Base-by-base conservation (phyloP, 2,329 filamentous ascomycete genomes). In the Emergomyces africanus region DNA sequence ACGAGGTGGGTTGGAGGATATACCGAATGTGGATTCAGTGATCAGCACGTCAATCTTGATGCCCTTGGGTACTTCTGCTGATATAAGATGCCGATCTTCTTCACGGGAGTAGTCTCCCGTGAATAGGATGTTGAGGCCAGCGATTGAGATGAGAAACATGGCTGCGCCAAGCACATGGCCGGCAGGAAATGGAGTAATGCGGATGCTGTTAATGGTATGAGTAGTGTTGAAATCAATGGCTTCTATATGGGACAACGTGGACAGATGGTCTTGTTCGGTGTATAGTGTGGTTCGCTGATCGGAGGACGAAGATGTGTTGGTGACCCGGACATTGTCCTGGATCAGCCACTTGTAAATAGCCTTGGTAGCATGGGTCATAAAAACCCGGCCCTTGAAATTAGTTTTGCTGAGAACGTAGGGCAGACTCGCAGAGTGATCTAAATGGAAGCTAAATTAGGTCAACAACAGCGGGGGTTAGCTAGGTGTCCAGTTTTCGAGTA, bases 321-420 rank as follows among this genome's bases (percentile, higher is more conserved):
- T 88, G 35, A 99, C 91, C 61, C 94, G 86, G 50, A 99, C 89
- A 65, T 90, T 95, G 74, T 99, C 94, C 73, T 96, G 90, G 63
- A 97, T 96, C 57, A 97, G 84, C 92, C 94, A 97, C 76, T 97
- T 97, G 82, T 99, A 99, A 71, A 99, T 99, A 67, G 94, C 94
- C 74, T 99, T 97, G 53, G 94, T 99, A 1, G 94, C 90, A 78
- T 99, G 94, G 57, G 94, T 99, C 92, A 97, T 99, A 78, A 96
- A 97, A 62, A 97, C 92, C 25, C 91, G 85, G 54, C 94, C 94
- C 64, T 88, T 87, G 78, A 99, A 99, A 73, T 96, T 96, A 42
- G 94, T 97, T 78, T 99, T 99, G 64, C 92, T 89, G 64, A 99
- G 82, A 61, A 99, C 94, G 72, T 97, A 99, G 50, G 94, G 94